Percentiles rank a stretch among this genome's conserved stretches.
phyloP scores from a whole-genome alignment of 139 green algal species.

The Tetradesmus lagerheimii region DNA sequence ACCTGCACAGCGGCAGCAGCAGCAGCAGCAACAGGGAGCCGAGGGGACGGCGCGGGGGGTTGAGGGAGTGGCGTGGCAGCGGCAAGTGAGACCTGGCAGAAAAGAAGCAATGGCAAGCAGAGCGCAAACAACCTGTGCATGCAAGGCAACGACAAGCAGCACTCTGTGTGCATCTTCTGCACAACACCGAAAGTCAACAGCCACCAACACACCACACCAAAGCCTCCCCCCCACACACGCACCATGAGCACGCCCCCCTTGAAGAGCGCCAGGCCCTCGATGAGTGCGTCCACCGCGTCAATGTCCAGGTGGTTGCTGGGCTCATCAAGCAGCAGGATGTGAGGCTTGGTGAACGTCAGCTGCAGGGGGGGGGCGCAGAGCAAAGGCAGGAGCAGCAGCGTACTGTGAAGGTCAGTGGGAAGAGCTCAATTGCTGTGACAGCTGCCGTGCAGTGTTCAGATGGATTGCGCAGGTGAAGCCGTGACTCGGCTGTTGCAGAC shows the following conservation, averaged over 20 bases:
- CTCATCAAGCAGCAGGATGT: conserved; percentile 92
- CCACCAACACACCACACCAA: not conserved
- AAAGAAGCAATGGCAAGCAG: too few species aligned
- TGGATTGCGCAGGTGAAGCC: too few species aligned
- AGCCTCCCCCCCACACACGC: conserved; percentile 37
- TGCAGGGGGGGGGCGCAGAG: conserved; percentile 45
- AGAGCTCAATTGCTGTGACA: too few species aligned
- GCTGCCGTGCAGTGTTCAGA: too few species aligned
- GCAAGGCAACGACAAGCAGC: too few species aligned
- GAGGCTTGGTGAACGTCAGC: conserved; percentile 88
- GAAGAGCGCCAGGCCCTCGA: conserved; percentile 83
- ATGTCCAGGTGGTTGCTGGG: conserved; percentile 76
- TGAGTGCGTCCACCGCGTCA: conserved; percentile 89
- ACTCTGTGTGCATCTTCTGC: too few species aligned
- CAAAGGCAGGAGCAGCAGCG: not conserved
- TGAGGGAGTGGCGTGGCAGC: not conserved
- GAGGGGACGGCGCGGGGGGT: not conserved
- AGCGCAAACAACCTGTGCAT: too few species aligned
- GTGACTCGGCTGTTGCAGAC: too few species aligned
- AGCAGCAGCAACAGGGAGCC: not conserved
- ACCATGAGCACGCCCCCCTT: conserved; percentile 92
- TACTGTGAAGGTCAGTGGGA: too few species aligned
- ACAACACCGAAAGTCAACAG: too few species aligned
- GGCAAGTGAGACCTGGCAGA: not conserved
- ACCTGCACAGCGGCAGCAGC: conserved; percentile 51